Evolutionary conservation across 306 rosid genomes (phyloP).

Genomic region (Lupinus albus): DNA sequence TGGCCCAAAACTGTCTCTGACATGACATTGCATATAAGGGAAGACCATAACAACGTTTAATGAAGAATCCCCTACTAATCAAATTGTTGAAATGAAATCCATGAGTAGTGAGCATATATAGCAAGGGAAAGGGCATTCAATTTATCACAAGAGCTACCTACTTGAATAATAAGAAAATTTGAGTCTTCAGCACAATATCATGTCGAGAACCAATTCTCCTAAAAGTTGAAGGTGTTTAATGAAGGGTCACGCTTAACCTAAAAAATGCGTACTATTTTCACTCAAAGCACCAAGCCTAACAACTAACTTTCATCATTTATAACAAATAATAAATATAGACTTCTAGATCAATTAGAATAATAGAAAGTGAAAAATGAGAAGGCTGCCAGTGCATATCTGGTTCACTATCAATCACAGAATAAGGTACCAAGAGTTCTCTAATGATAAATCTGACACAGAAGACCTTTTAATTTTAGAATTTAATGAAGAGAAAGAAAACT

Average conservation of each 20-base stretch:
- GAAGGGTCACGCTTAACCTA: no score
- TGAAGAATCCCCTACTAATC: no score
- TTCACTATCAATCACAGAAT: neutral
- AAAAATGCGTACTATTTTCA: constrained; percentile 12
- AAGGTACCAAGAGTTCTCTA: constrained; percentile 5
- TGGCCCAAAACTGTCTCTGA: no score
- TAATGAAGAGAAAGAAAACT: neutral
- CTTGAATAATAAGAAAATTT: constrained; percentile 14
- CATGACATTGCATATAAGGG: no score
- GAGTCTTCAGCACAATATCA: neutral
- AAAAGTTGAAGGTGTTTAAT: no score
- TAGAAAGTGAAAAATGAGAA: constrained; percentile 8
- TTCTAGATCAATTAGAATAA: constrained; percentile 8
- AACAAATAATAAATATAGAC: constrained; percentile 5
- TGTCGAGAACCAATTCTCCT: no score
- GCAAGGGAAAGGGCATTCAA: neutral
- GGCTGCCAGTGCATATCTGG: neutral
- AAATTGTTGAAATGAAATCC: no score
- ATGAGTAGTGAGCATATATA: neutral
- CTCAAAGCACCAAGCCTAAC: constrained; percentile 9
- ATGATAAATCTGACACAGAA: neutral
- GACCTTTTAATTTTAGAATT: constrained; percentile 1
- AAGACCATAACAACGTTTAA: no score
- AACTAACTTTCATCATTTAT: neutral
- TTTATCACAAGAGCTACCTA: neutral